Evolutionary conservation across 192 early-diverging fungal species (phyloP), one percentile per base, ranked within the genome.

Genomic region (Coemansia sp.): DNA sequence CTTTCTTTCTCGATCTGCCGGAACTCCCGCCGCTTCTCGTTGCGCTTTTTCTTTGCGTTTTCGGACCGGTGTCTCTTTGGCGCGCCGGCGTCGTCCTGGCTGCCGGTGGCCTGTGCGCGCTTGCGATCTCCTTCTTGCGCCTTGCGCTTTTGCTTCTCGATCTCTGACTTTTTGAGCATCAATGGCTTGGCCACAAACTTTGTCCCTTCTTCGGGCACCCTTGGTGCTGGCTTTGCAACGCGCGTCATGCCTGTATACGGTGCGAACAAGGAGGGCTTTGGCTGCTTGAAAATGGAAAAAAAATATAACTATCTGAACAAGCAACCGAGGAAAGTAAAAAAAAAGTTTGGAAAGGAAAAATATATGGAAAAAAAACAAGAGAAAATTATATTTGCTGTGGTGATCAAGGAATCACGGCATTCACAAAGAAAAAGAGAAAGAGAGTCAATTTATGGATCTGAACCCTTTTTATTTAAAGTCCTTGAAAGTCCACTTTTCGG

Each of bases 221-320:
- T 85, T 23, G 83, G 81, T 22, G 74, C 75, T 25, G 74, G 67
- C 68, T 84, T 85, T 34, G 86, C 84, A 19, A 84, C 60, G 19
- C 86, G 75, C 9, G 84, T 85, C 86, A 88, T 88, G 22, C 34
- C 68, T 24, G 6, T 2, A 42, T 16, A 16, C 11, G 11, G 5
- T 42, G 39, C 2, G 39, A n/a, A n/a, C n/a, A n/a, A n/a, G n/a
- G n/a, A n/a, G n/a, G n/a, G n/a, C n/a, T n/a, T n/a, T n/a, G n/a
- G n/a, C n/a, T n/a, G n/a, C n/a, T n/a, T n/a, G n/a, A n/a, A n/a
- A n/a, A n/a, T n/a, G n/a, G n/a, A n/a, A n/a, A n/a, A n/a, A n/a
- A n/a, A n/a, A n/a, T n/a, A n/a, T n/a, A n/a, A n/a, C n/a, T n/a
- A n/a, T n/a, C n/a, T n/a, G n/a, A n/a, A n/a, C n/a, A n/a, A n/a